A percentile compares a stretch with the other conserved stretches of the same genome.
These are phyloP conservation scores for Acer saccharum DNA, from an alignment of 345 rosid genomes.

Conservation along the genomic window DNA sequence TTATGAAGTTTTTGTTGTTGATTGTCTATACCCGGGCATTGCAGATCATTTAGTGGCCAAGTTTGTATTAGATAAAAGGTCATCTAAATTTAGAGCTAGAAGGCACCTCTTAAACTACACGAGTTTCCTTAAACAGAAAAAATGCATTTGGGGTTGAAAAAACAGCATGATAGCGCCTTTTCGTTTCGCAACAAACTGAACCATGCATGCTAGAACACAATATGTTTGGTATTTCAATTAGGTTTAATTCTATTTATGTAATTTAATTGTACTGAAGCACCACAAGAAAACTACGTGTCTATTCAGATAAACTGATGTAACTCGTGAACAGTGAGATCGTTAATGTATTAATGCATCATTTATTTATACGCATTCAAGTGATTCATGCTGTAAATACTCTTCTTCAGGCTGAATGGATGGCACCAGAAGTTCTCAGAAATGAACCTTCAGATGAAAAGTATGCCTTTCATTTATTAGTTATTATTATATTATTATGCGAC, in stretches of 20 bases:
- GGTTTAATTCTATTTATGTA: constrained; percentile 3
- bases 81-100: background rate
- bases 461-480: constrained; percentile 6
- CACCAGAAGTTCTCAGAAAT: constrained; percentile 95
- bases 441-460: constrained; percentile 99
- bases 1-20: background rate
- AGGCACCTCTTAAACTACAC: background rate
- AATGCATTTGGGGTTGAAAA: background rate
- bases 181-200: background rate
- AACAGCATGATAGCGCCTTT: background rate
- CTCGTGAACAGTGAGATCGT: background rate
- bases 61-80: background rate
- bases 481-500: background rate
- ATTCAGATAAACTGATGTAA: background rate
- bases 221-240: background rate
- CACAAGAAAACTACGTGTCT: background rate
- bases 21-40: background rate
- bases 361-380: background rate
- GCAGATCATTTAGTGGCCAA: background rate
- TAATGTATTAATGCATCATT: background rate
- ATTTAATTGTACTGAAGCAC: background rate
- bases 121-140: background rate
- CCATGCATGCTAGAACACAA: background rate
- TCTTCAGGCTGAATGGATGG: constrained; percentile 98
- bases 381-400: constrained; percentile 13